phyloP scores from a whole-genome alignment of 2,329 filamentous ascomycete genomes.

The Coniochaeta ligniaria region DNA sequence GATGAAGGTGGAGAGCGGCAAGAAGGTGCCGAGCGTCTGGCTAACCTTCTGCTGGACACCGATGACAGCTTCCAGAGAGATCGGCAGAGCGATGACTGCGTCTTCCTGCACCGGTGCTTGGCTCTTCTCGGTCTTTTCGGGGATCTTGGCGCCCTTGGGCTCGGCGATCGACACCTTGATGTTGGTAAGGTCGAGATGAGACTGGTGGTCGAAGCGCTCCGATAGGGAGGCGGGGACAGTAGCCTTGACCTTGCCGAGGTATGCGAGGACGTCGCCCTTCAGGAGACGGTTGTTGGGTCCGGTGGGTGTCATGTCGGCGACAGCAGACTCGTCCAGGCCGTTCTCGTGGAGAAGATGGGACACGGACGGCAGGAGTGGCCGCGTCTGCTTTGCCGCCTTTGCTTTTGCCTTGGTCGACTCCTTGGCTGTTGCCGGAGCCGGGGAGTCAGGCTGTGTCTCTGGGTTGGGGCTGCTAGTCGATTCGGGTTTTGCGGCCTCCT shows the following conservation, averaged over 20 bases:
- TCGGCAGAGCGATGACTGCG: constrained; percentile 60
- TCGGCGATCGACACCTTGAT: constrained; percentile 56
- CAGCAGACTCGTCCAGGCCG: constrained; percentile 66
- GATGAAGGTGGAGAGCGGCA: constrained; percentile 84
- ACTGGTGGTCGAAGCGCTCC: constrained; percentile 63
- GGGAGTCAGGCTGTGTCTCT: constrained; percentile 7
- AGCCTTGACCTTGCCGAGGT: constrained; percentile 69
- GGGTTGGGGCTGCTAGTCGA: constrained; percentile 13
- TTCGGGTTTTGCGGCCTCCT: constrained; percentile 17
- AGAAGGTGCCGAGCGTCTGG: constrained; percentile 66
- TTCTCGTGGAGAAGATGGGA: constrained; percentile 73
- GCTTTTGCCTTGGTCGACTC: constrained; percentile 34
- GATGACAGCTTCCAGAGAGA: constrained; percentile 73
- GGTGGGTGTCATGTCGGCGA: constrained; percentile 76
- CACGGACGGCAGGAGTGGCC: constrained; percentile 78
- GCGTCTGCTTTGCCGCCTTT: constrained; percentile 56
- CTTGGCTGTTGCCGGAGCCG: constrained; percentile 15
- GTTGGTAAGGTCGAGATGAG: constrained; percentile 88
- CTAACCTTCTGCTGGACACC: constrained; percentile 77
- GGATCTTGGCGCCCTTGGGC: constrained; percentile 21
- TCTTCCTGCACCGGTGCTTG: constrained; percentile 35
- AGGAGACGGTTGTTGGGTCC: constrained; percentile 83
- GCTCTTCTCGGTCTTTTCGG: constrained; percentile 24
- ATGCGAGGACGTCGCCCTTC: constrained; percentile 92
- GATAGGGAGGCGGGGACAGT: constrained; percentile 66